Base-by-base conservation (phyloP, 1,284 basidiomycete species). In the Blastosporella zonata region DNA sequence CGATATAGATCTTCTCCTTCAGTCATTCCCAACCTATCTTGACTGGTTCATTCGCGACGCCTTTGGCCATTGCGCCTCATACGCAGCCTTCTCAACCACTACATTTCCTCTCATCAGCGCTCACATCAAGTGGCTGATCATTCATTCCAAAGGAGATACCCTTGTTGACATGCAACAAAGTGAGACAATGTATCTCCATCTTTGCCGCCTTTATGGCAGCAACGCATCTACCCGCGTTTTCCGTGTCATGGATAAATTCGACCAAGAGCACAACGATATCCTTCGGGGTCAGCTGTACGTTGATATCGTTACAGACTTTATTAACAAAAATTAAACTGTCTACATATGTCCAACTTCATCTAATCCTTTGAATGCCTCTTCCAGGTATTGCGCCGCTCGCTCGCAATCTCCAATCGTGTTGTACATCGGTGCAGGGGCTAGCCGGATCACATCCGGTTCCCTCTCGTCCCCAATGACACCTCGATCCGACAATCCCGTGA, bases 381-480 rank as follows among this genome's bases (percentile, higher is more conserved):
- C 82, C 35, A 95, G 63, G 46, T 77, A 79, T 44, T 67, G 65
- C 9, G 77, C 89, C 1, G 84, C 88, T 41, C 72, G 66, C 56
- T 88, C 81, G 52, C 90, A 87, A 59, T 97, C 93, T 56, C 75
- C 69, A 59, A 83, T 75, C 8, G 84, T 86, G 64, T 88, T 95
- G 67, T 96, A 97, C 61, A 97, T 69, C 33, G 92, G 87, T 8
- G 77, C 76, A 28, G 95, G 93, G 44, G 91, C 79, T 36, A 97
- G 70, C 9, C 95, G 80, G 57, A 97, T 93, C 47, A 97, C 91
- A 62, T 92, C 87, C 18, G 95, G 94, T 60, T 85, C 73, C 58
- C 94, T 74, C 67, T 95, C 90, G 67, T 97, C 94, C 13, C 90
- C 93, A 50, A 96, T 78, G 7, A 97, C 85, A 12, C 95, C 95